Percentiles rank a stretch among this genome's conserved stretches.
Conservation (phyloP, 352 stramenopile genomes). For the Phytophthora pistaciae region DNA sequence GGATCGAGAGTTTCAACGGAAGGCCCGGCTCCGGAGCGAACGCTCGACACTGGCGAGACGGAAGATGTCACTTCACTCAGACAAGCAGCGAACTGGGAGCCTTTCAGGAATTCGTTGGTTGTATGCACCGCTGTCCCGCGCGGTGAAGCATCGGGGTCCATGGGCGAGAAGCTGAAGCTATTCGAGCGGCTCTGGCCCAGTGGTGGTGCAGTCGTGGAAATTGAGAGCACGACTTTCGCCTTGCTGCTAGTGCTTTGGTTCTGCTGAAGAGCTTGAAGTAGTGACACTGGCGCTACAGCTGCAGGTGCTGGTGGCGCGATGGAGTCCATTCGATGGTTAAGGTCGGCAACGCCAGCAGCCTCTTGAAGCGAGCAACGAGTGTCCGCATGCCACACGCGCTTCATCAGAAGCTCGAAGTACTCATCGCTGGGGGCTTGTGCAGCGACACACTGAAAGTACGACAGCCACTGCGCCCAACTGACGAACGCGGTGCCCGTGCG, state of each 20-base stretch:
- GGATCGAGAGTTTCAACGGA: conserved; percentile 48
- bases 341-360: conserved; percentile 15
- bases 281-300: conserved; percentile 40
- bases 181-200: conserved; percentile 25
- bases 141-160: conserved; percentile 42
- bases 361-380: conserved; percentile 50
- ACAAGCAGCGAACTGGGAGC: conserved; percentile 70
- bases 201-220: conserved; percentile 39
- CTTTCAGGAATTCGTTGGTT: conserved; percentile 77
- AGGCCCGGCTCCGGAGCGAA: conserved; percentile 15
- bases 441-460: conserved; percentile 79
- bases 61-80: conserved; percentile 56
- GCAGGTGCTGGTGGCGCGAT: conserved; percentile 12
- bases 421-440: conserved; percentile 76
- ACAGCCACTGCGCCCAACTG: conserved; percentile 79
- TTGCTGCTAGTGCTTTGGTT: conserved; percentile 36
- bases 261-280: conserved; percentile 65
- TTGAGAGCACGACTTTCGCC: conserved; percentile 37
- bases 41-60: conserved; percentile 18
- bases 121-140: conserved; percentile 43
- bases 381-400: conserved; percentile 72
- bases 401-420: conserved; percentile 82
- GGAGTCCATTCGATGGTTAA: conserved; percentile 14
- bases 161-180: conserved; percentile 11
- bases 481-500: conserved; percentile 54